Conservation (phyloP, 176 grass and related monocot species). For the Puya raimondii region DNA sequence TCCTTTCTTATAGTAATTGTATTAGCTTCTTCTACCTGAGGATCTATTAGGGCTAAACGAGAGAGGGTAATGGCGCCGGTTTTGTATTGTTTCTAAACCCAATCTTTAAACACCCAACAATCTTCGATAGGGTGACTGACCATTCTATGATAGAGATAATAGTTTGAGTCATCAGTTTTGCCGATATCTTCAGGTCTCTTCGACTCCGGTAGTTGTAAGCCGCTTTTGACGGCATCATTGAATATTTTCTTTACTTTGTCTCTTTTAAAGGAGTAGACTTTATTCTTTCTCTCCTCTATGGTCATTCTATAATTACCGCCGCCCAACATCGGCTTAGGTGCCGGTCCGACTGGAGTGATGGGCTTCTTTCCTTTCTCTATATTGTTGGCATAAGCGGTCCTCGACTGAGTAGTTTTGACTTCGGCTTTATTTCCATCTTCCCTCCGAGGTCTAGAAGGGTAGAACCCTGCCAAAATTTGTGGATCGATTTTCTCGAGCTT, state of each 20-base stretch:
- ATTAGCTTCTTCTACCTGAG: no score
- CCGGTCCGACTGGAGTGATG: not conserved
- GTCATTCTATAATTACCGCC: not conserved
- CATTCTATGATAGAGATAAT: not conserved
- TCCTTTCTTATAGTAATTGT: no score
- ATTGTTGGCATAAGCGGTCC: no score
- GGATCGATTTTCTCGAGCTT: no score
- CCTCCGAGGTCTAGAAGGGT: not conserved
- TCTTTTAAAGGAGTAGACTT: not conserved
- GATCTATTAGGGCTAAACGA: no score
- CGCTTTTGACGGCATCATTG: not conserved
- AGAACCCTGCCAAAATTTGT: not conserved
- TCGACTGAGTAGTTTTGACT: not conserved
- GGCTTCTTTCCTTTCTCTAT: no score
- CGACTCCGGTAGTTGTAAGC: not conserved
- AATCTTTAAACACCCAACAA: no score
- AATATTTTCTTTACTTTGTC: not conserved
- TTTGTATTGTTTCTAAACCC: no score
- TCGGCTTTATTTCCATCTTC: not conserved
- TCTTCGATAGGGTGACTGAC: not conserved
- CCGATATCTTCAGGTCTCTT: not conserved
- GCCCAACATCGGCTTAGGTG: not conserved
- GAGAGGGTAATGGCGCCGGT: no score
- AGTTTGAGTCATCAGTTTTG: not conserved
- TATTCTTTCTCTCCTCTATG: not conserved